These are phyloP conservation scores for Populus alba DNA, from an alignment of 345 rosid genomes.

Conservation along the genomic window DNA sequence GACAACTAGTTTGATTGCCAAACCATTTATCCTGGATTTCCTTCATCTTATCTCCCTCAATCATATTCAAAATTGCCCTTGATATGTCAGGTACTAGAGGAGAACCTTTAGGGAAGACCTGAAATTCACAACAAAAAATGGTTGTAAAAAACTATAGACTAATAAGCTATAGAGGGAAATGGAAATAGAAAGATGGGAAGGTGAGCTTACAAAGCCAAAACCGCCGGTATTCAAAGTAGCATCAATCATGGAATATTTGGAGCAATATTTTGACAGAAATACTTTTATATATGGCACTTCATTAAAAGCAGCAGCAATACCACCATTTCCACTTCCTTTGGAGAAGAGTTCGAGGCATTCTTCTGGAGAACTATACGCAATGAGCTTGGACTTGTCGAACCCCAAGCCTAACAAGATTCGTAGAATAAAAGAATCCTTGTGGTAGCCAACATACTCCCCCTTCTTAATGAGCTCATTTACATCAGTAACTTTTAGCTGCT, in stretches of 20 bases:
- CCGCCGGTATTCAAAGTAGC: no score
- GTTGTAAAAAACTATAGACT: no score
- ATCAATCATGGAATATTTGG: no score
- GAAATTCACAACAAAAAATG: no score
- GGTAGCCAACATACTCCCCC: slow-evolving; percentile 46
- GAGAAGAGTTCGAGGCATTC: slow-evolving; percentile 19
- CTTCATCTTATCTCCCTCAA: slow-evolving; percentile 20
- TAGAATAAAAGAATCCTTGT: slow-evolving; percentile 30
- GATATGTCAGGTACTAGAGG: slow-evolving; percentile 12
- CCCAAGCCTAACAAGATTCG: slow-evolving; percentile 26
- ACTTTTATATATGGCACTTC: no score
- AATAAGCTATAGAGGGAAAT: no score
- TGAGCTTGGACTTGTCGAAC: slow-evolving; percentile 16
- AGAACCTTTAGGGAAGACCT: slow-evolving; percentile 5
- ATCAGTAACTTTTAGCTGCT: slow-evolving; percentile 38
- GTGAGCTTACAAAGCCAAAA: no score
- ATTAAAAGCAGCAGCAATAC: no score
- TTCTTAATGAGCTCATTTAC: slow-evolving; percentile 36
- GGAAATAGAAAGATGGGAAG: no score
- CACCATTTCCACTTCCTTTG: no score
- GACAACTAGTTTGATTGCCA: neutral
- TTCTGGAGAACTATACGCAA: slow-evolving; percentile 6
- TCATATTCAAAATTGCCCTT: slow-evolving; percentile 5
- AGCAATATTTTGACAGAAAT: no score
- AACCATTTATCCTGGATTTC: slow-evolving; percentile 15